Evolutionary conservation across 495 filamentous ascomycete species (phyloP), one percentile per base, ranked within the genome.

Genomic region (Xylaria sp.): DNA sequence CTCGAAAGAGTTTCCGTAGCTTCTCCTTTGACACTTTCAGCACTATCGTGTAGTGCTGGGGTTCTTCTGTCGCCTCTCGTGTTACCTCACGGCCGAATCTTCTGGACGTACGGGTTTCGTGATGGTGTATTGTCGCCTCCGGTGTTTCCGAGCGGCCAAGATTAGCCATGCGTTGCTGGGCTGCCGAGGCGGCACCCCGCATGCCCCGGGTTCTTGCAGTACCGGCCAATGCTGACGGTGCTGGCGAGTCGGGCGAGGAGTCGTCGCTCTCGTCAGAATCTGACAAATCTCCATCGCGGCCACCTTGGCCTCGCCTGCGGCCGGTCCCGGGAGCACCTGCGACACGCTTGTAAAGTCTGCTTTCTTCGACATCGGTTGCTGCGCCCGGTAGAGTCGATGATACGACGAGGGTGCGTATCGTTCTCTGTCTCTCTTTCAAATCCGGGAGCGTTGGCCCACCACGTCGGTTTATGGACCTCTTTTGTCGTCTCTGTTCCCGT

Each of bases 381-480:
- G 93, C 93, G 46, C 96, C 95, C 2, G 96, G 96, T 50, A 99
- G 86, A 35, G 96, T 93, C 5, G 91, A 92, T 26, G 96, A 98
- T 3, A 99, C 93, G 68, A 98, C 87, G 72, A 97, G 84, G 0
- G 94, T 97, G 17, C 96, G 89, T 67, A 98, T 94, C 2, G 95
- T 97, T 50, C 94, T 88, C 78, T 93, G 94, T 46, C 95, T 88
- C 75, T 99, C 97, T 78, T 98, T 98, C 40, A 99, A 88, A 82
- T 99, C 96, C 15, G 96, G 96, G 48, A 99, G 83, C 68, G 93
- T 91, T n/a, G 97, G 96, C 0, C 96, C 96, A 70, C 96, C 96
- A 66, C 96, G 90, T 59, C 96, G 89, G 77, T 97, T 98, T 67
- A 97, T 92, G 5, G 95, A 97, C 46, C 96, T 90, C 83, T 98